These are phyloP conservation scores for Boletus tylopilopsis DNA, from an alignment of 768 basidiomycete genomes.

Conservation along the genomic window DNA sequence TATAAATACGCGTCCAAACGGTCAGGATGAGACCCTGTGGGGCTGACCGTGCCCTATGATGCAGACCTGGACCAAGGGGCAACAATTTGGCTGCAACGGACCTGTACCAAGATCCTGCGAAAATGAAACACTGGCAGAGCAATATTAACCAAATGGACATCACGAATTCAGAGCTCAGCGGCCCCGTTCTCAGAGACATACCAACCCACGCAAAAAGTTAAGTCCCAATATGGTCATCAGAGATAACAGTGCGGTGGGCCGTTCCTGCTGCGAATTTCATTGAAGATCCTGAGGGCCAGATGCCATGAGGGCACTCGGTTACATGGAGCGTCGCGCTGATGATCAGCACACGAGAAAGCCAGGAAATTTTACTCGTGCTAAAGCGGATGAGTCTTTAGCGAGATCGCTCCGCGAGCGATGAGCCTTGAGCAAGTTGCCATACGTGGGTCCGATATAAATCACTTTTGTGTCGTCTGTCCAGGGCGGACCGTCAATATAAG, in stretches of 20 bases:
- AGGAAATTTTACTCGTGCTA: neutral
- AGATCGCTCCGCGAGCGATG: slow-evolving; percentile 10
- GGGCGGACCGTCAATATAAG: neutral
- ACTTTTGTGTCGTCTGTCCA: neutral
- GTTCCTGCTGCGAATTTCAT: slow-evolving; percentile 11
- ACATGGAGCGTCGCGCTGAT: neutral
- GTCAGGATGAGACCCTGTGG: slow-evolving; percentile 3
- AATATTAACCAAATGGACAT: slow-evolving; percentile 11
- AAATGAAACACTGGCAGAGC: slow-evolving; percentile 17
- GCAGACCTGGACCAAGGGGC: neutral
- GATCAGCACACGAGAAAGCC: slow-evolving; percentile 2
- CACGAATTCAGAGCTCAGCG: neutral
- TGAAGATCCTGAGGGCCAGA: slow-evolving; percentile 3
- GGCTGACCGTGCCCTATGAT: slow-evolving; percentile 3
- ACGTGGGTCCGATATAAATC: neutral
- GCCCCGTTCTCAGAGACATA: slow-evolving; percentile 3
- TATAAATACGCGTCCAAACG: slow-evolving; percentile 22
- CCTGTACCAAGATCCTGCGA: slow-evolving; percentile 11
- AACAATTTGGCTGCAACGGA: neutral
- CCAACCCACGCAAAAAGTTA: slow-evolving; percentile 8
- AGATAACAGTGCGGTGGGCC: neutral
- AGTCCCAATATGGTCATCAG: slow-evolving; percentile 8
- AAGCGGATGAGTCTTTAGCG: slow-evolving; percentile 2
- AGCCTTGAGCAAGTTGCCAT: slow-evolving; percentile 1
- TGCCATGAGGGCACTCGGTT: slow-evolving; percentile 2